Conservation (phyloP, 495 filamentous ascomycete genomes). For the Annulohypoxylon maeteangense region DNA sequence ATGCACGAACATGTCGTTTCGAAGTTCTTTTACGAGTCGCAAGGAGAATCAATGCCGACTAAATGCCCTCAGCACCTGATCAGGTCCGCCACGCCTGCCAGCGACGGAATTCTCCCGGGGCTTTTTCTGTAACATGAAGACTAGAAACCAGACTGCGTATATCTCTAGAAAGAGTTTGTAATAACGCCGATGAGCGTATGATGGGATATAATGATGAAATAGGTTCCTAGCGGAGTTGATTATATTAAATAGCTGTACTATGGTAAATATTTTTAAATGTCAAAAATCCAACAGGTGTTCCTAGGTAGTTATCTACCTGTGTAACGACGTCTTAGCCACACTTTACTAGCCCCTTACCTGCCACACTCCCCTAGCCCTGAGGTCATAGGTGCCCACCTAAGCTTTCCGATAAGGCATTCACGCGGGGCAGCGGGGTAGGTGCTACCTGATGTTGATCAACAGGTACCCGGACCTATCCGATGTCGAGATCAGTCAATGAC, state of each 20-base stretch:
- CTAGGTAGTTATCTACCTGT: neutral
- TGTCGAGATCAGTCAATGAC: neutral
- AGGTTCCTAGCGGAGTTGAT: no score
- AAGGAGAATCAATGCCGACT: neutral
- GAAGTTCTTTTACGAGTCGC: neutral
- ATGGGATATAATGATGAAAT: no score
- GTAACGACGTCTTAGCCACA: neutral
- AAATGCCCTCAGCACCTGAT: neutral
- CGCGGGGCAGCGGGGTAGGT: constrained; percentile 43
- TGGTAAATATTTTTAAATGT: neutral
- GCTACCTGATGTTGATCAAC: constrained; percentile 31
- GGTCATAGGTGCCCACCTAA: constrained; percentile 2
- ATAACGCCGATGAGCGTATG: no score
- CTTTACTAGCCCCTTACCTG: neutral
- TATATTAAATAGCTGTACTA: no score
- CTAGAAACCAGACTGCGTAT: no score
- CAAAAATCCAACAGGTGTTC: no score
- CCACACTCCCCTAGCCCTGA: neutral
- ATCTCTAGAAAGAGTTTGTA: no score
- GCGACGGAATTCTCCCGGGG: no score
- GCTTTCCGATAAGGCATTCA: constrained; percentile 31
- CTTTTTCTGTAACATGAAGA: no score
- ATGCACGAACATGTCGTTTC: neutral
- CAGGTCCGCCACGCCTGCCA: no score
- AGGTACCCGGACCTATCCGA: constrained; percentile 39